These are phyloP conservation scores for Larix kaempferi DNA, from an alignment of 75 land plant genomes.

Conservation along the genomic window DNA sequence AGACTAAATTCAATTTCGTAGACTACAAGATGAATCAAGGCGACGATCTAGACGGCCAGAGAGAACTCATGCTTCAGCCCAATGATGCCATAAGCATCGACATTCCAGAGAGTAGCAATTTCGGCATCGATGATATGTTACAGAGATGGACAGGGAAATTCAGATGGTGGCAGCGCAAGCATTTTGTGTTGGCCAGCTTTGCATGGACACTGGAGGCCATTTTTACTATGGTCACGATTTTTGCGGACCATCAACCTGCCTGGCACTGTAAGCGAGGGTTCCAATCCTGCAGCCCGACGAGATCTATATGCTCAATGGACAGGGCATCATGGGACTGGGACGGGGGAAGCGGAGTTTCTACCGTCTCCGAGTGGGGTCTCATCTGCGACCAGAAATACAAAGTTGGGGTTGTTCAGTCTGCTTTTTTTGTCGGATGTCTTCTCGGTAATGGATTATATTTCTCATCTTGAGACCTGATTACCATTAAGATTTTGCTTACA, in stretches of 20 bases:
- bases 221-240: slow-evolving; percentile 65
- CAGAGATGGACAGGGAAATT: slow-evolving; percentile 65
- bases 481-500: too few species aligned
- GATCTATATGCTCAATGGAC: slow-evolving; percentile 28
- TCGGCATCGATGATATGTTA: slow-evolving; percentile 67
- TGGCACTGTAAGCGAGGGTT: slow-evolving; percentile 6
- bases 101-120: slow-evolving; percentile 10
- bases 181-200: slow-evolving; percentile 58
- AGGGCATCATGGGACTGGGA: slow-evolving; percentile 69
- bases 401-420: slow-evolving; percentile 61
- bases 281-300: slow-evolving; percentile 9
- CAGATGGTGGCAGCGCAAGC: slow-evolving; percentile 62
- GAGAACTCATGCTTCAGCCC: too few species aligned
- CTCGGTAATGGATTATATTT: slow-evolving; percentile 51
- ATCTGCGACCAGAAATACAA: slow-evolving; percentile 67
- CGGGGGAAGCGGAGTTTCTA: slow-evolving; percentile 45
- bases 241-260: too few species aligned
- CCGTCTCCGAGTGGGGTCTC: slow-evolving; percentile 72
- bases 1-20: too few species aligned
- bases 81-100: too few species aligned
- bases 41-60: too few species aligned
- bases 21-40: too few species aligned
- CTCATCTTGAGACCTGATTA: too few species aligned
- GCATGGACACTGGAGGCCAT: slow-evolving; percentile 78
- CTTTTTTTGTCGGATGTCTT: slow-evolving; percentile 60